phyloP scores from a whole-genome alignment of 31 red algal species.

The Asparagopsis taxiformis region DNA sequence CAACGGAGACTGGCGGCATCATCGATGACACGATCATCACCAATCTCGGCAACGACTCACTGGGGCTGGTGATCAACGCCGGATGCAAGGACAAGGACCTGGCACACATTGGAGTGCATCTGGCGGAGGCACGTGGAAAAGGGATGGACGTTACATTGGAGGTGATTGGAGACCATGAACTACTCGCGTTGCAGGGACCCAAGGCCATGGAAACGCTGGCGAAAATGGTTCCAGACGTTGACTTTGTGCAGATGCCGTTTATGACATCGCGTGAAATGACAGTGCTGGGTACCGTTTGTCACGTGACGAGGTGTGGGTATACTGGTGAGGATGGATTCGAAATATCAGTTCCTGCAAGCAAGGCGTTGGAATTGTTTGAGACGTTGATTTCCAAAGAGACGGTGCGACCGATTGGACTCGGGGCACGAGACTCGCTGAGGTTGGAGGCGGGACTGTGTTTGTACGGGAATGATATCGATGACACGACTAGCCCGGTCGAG shows the following conservation, averaged over 20 bases:
- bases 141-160: slow-evolving; percentile 92
- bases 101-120: slow-evolving; percentile 80
- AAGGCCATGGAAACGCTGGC: slow-evolving; percentile 82
- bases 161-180: slow-evolving; percentile 73
- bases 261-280: slow-evolving; percentile 69
- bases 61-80: slow-evolving; percentile 96
- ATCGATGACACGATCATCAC: slow-evolving; percentile 99
- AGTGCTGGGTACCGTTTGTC: slow-evolving; percentile 62
- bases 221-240: slow-evolving; percentile 35
- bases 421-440: slow-evolving; percentile 94
- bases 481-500: slow-evolving; percentile 90
- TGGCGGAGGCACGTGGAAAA: slow-evolving; percentile 26
- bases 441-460: slow-evolving; percentile 97
- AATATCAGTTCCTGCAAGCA: slow-evolving; percentile 68
- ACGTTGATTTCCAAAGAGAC: slow-evolving; percentile 58
- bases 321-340: slow-evolving; percentile 99
- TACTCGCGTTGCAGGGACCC: slow-evolving; percentile 96
- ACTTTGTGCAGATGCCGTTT: slow-evolving; percentile 86
- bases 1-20: slow-evolving; percentile 85
- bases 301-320: slow-evolving; percentile 96
- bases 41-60: slow-evolving; percentile 66
- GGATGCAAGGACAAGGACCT: slow-evolving; percentile 97
- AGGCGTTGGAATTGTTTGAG: slow-evolving; percentile 73
- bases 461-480: slow-evolving; percentile 99
- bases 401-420: slow-evolving; percentile 84